phyloP scores from a whole-genome alignment of 495 filamentous ascomycete species.

The Baudoinia panamericana region DNA sequence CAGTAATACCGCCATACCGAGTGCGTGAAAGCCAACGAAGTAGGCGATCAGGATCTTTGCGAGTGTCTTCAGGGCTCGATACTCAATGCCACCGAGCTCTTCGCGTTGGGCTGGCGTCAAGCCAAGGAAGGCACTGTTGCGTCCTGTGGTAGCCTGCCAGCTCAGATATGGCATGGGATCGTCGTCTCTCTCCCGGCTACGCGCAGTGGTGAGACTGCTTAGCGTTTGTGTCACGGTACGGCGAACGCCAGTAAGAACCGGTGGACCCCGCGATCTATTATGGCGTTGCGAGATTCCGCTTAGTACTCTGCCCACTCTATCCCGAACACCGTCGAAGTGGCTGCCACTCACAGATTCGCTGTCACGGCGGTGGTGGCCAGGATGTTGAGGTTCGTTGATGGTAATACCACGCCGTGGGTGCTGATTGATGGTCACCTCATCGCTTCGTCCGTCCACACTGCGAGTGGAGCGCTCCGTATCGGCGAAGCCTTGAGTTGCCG shows the following conservation, averaged over 20 bases:
- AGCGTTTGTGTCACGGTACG: constrained; percentile 26
- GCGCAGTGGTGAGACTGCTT: constrained; percentile 29
- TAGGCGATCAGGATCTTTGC: constrained; percentile 64
- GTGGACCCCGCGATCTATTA: neutral
- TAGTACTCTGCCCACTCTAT: constrained; percentile 2
- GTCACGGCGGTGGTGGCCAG: constrained; percentile 12
- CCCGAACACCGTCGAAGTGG: too few species aligned
- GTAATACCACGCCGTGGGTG: constrained; percentile 35
- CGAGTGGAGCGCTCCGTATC: too few species aligned
- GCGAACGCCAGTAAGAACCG: neutral
- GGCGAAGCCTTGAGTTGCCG: too few species aligned
- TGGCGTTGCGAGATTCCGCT: constrained; percentile 4
- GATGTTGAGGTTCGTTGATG: constrained; percentile 34
- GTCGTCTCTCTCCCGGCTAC: constrained; percentile 27
- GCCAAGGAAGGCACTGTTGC: constrained; percentile 84
- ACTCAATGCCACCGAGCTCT: constrained; percentile 89
- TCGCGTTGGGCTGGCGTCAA: constrained; percentile 81
- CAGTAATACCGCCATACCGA: constrained; percentile 58
- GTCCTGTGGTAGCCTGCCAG: constrained; percentile 80
- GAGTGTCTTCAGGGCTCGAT: constrained; percentile 76
- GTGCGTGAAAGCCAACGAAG: constrained; percentile 57
- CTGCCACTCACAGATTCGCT: too few species aligned
- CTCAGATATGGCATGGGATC: constrained; percentile 74
- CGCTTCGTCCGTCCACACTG: constrained; percentile 7
- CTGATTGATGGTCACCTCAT: constrained; percentile 28